Base-by-base conservation (phyloP, 805 yeast species). In the Metschnikowia baotianmanensis region DNA sequence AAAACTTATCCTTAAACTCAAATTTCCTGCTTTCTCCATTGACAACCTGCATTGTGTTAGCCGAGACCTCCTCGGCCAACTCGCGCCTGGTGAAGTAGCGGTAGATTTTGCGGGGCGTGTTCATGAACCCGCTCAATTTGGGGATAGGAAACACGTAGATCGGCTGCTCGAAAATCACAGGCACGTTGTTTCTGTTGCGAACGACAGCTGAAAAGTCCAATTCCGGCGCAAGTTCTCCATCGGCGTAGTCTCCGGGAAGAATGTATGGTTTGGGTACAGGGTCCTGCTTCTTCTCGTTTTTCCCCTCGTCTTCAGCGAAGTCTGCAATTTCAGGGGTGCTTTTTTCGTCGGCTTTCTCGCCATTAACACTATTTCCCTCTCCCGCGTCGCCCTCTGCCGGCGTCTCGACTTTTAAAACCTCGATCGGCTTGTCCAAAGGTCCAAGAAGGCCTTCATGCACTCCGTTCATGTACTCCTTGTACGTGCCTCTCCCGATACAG, bases 401-500 rank as follows among this genome's bases (percentile, higher is more conserved):
- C 6, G 11, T 31, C 45, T 35, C 46, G 48, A 52, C 25, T 36
- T 50, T 16, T 38, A 45, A 20, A 18, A 36, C 45, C 18, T 67
- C 74, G 19, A 56, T 63, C 2, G 71, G 72, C 39, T 57, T 58
- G 28, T 69, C 88, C 43, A 91, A 67, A 2, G 98, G 98, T 0
- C 99, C 99, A 33, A 93, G 63, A 58, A 93, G 72, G 5, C 99
- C 99, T 67, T 93, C 99, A 53, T 93, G 96, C 9, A 93, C 59
- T 8, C 99, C 99, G 31, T 76, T 74, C 38, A 93, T 59, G 58
- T 88, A 93, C 69, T 93, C 99, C 61, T 91, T 91, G 61, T 78
- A 93, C 0, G 97, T 91, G 42, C 99, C 99, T 59, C 99, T 76
- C 4, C 99, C 99, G 19, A 93, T 67, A 58, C 96, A 86, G 16